phyloP scores from a whole-genome alignment of 768 basidiomycete genomes.

The Hortiboletus campestris region DNA sequence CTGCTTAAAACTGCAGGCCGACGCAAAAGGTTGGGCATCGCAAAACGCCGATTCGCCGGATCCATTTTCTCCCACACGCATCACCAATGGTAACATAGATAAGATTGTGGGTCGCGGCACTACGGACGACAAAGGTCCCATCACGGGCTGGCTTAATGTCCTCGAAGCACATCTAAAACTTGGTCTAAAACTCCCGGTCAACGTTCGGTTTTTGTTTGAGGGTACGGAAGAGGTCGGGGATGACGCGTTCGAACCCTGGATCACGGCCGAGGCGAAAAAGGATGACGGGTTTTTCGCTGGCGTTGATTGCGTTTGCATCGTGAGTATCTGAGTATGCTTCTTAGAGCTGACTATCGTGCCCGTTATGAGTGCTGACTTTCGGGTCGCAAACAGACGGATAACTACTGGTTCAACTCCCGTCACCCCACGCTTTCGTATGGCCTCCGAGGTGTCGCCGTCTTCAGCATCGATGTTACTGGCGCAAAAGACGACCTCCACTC shows the following conservation, averaged over 20 bases:
- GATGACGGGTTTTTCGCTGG: conserved; percentile 29
- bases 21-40: not conserved
- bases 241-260: conserved; percentile 68
- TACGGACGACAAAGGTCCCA: conserved; percentile 87
- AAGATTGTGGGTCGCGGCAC: conserved; percentile 80
- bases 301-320: no score
- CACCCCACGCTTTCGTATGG: conserved; percentile 40
- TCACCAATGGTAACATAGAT: not conserved
- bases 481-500: conserved; percentile 86
- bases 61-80: not conserved
- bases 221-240: conserved; percentile 93
- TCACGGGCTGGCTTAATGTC: conserved; percentile 85
- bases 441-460: no score
- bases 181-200: conserved; percentile 77
- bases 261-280: conserved; percentile 36
- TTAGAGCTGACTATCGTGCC: not conserved
- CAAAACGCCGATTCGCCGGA: not conserved
- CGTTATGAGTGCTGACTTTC: not conserved
- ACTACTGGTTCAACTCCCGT: conserved; percentile 84
- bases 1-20: not conserved
- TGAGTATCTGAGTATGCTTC: not conserved
- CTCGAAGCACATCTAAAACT: conserved; percentile 76
- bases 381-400: conserved; percentile 58
- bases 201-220: conserved; percentile 85
- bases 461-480: conserved; percentile 52